A percentile compares a stretch with the other conserved stretches of the same genome.
phyloP scores from a whole-genome alignment of 2,329 filamentous ascomycete genomes.

The Tolypocladium ovalisporum region DNA sequence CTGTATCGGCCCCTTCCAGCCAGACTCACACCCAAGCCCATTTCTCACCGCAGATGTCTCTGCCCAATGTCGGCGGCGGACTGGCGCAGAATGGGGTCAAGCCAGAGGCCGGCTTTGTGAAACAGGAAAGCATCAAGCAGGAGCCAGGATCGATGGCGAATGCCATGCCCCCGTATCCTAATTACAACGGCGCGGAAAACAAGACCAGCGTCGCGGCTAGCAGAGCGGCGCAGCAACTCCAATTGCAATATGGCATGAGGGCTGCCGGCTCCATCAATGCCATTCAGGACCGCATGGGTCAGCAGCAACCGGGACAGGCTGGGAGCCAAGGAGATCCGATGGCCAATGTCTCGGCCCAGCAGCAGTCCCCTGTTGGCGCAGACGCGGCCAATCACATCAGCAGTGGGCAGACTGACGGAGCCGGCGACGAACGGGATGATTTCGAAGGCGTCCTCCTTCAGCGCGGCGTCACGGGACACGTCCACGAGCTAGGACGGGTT shows the following conservation, averaged over 20 bases:
- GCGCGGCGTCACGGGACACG: conserved; percentile 40
- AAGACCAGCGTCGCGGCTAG: conserved; percentile 34
- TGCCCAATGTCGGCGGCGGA: conserved; percentile 18
- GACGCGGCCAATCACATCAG: conserved; percentile 15
- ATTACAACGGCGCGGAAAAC: conserved; percentile 20
- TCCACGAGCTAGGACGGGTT: conserved; percentile 44
- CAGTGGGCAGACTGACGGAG: conserved; percentile 62
- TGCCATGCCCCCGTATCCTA: conserved; percentile 20
- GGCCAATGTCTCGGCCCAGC: background rate
- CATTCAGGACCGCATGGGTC: conserved; percentile 35
- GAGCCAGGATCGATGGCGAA: conserved; percentile 27
- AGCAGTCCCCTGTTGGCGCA: conserved; percentile 18
- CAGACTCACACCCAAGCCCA: conserved; percentile 19
- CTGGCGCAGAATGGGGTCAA: conserved; percentile 26
- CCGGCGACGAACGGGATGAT: conserved; percentile 42
- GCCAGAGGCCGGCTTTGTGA: conserved; percentile 31
- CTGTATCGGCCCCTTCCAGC: conserved; percentile 8
- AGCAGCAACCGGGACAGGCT: conserved; percentile 16
- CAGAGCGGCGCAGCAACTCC: conserved; percentile 45
- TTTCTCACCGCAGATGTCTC: conserved; percentile 19
- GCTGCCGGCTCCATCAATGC: conserved; percentile 58
- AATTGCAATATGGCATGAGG: conserved; percentile 48
- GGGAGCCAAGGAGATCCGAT: conserved; percentile 13
- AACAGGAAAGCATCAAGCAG: conserved; percentile 35
- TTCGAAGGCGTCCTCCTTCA: conserved; percentile 50